A percentile compares a stretch with the other conserved stretches of the same genome.
These are phyloP conservation scores for Mortierella sp. DNA, from an alignment of 371 early-diverging fungal species.

Conservation along the genomic window DNA sequence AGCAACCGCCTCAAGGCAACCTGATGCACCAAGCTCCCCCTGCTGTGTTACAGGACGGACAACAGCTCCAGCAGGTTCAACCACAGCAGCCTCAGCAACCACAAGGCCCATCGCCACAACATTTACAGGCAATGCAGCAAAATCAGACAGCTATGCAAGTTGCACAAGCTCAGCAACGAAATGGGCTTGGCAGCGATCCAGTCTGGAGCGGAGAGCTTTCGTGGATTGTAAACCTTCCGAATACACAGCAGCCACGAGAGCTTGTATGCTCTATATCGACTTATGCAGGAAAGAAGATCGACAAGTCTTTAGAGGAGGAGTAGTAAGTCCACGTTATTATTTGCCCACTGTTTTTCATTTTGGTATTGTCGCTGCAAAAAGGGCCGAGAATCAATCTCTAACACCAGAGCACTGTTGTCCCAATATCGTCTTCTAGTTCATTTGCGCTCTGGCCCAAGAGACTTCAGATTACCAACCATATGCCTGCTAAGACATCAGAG, in stretches of 20 bases:
- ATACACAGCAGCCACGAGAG: conserved; percentile 55
- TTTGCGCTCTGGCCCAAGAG: conserved; percentile 62
- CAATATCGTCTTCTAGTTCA: conserved; percentile 48
- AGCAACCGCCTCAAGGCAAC: not conserved
- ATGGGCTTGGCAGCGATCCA: conserved; percentile 53
- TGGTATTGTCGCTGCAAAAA: too few relatives aligned
- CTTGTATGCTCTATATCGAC: conserved; percentile 59
- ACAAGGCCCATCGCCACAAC: conserved; percentile 34
- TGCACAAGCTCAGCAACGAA: conserved; percentile 35
- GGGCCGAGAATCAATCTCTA: not conserved
- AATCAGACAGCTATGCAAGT: conserved; percentile 26
- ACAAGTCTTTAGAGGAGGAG: conserved; percentile 57
- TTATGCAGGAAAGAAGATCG: conserved; percentile 59
- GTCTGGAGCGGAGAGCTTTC: conserved; percentile 69
- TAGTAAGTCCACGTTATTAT: conserved; percentile 57
- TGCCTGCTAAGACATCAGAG: conserved; percentile 59
- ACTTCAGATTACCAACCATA: conserved; percentile 60
- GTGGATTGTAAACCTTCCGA: conserved; percentile 60
- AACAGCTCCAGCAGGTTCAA: conserved; percentile 7
- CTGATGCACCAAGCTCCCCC: conserved; percentile 6
- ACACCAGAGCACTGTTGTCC: not conserved
- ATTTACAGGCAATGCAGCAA: conserved; percentile 49
- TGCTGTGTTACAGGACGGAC: conserved; percentile 22
- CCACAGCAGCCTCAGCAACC: conserved; percentile 18
- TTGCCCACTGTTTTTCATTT: too few relatives aligned